phyloP scores from a whole-genome alignment of 2,329 filamentous ascomycete species.

The Geosmithia putterillii region DNA sequence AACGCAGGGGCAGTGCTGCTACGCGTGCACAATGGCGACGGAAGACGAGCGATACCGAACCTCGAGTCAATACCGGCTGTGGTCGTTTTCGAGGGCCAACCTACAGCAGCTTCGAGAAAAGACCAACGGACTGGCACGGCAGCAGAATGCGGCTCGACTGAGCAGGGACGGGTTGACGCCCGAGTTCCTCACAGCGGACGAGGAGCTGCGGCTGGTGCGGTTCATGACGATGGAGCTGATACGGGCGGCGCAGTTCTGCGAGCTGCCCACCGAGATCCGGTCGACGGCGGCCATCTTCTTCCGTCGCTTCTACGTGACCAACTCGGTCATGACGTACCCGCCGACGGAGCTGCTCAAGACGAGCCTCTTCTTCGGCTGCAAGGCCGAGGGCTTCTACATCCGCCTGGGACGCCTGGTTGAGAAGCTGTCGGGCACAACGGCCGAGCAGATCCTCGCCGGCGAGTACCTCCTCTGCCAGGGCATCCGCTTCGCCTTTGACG shows the following conservation, averaged over 20 bases:
- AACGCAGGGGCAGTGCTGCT: background rate
- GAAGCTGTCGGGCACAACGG: constrained; percentile 56
- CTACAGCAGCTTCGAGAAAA: constrained; percentile 60
- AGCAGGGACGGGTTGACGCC: constrained; percentile 40
- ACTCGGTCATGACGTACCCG: constrained; percentile 93
- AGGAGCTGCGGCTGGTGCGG: constrained; percentile 71
- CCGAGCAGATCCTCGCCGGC: constrained; percentile 76
- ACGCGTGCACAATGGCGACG: constrained; percentile 43
- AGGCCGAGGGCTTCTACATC: constrained; percentile 77
- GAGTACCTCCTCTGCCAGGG: constrained; percentile 91
- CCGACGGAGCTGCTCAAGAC: constrained; percentile 82
- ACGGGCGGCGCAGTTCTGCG: constrained; percentile 41
- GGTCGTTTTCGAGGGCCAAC: constrained; percentile 74
- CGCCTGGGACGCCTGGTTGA: constrained; percentile 52
- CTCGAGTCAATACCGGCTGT: constrained; percentile 81
- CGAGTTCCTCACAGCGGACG: constrained; percentile 71
- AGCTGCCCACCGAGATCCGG: constrained; percentile 37
- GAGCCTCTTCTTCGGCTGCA: constrained; percentile 84
- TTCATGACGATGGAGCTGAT: constrained; percentile 57
- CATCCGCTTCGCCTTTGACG: constrained; percentile 84
- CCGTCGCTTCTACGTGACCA: constrained; percentile 88
- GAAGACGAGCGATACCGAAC: constrained; percentile 88
- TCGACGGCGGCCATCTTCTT: constrained; percentile 77
- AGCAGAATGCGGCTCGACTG: constrained; percentile 46
- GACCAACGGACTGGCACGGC: constrained; percentile 64